Base-by-base conservation (phyloP, 352 stramenopile species). In the Pythium diclinum region DNA sequence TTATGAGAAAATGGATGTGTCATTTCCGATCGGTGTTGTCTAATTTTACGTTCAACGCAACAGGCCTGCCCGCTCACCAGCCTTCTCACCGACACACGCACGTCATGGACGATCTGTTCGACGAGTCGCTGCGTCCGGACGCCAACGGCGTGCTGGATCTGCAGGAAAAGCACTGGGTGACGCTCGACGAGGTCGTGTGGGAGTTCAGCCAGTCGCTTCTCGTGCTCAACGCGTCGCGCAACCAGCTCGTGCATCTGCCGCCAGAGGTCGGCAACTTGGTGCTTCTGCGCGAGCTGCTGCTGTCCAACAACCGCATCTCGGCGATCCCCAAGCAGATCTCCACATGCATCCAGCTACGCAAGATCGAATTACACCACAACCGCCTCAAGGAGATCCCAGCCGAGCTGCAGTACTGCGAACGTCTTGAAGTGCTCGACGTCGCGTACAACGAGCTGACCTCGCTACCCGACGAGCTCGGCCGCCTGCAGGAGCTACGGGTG, bases 91-190 rank as follows among this genome's bases (percentile, higher is more conserved):
- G 2, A 14, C 19, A n/a, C n/a, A 3, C 10, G 3, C 17, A 49
- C 21, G 33, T 32, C 4, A 92, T 92, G 84, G 84, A 92, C 58
- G 82, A 91, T 54, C 63, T 89, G n/a, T 65, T 88, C n/a, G 82
- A 91, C 46, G 77, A 76, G 6, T 75, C 77, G 8, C 71, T 93
- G 9, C 68, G 68, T 44, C 81, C 84, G 3, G 81, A 93, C 61
- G 81, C 73, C 28, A 93, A 91, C 42, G 84, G 84, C 14, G 60
- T 85, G 56, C 69, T 93, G 17, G 77, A 93, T 59, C 72, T 93
- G 36, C 73, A 84, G 61, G 77, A 91, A 67, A 89, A 88, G 61
- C 76, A 88, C 69, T 93, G 84, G 84, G 81, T 91, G 55, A 90
- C 78, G 32, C 64, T 93, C 19, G 84, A 91, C 46, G 82, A 93